Evolutionary conservation across 768 basidiomycete species (phyloP).

Genomic region (Auriscalpium microsporum): DNA sequence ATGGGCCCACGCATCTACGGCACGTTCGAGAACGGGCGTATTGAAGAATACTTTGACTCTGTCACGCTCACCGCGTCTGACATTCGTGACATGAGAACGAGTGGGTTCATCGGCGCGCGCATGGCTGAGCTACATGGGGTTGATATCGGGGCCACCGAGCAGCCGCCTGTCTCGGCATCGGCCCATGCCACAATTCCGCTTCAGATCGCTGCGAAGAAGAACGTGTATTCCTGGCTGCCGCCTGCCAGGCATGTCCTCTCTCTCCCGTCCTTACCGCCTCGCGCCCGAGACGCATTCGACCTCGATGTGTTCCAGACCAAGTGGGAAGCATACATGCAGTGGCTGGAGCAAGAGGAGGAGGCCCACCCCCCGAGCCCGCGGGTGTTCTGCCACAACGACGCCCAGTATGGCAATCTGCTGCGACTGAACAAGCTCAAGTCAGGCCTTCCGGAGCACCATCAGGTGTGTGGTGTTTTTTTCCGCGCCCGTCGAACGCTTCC

Average conservation of each 20-base stretch:
- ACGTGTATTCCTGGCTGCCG: slow-evolving; percentile 63
- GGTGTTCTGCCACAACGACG: slow-evolving; percentile 89
- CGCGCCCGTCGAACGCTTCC: slow-evolving; percentile 4
- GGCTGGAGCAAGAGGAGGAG: slow-evolving; percentile 57
- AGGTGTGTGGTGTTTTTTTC: slow-evolving; percentile 37
- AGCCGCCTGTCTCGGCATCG: slow-evolving; percentile 27
- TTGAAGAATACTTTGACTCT: slow-evolving; percentile 94
- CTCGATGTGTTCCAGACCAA: slow-evolving; percentile 52
- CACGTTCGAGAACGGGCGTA: slow-evolving; percentile 89
- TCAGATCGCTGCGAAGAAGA: slow-evolving; percentile 53
- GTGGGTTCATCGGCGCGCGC: slow-evolving; percentile 82
- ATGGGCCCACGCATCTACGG: slow-evolving; percentile 92
- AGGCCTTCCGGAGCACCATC: slow-evolving; percentile 63
- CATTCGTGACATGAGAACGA: slow-evolving; percentile 66
- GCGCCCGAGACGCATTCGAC: slow-evolving; percentile 47
- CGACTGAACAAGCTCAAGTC: slow-evolving; percentile 50
- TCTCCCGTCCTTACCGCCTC: slow-evolving; percentile 41
- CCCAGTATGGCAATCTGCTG: slow-evolving; percentile 92
- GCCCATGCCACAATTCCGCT: slow-evolving; percentile 39
- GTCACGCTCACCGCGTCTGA: slow-evolving; percentile 70
- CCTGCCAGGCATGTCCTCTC: slow-evolving; percentile 68
- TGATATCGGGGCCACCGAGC: slow-evolving; percentile 63
- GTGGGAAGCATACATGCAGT: slow-evolving; percentile 63
- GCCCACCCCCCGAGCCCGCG: slow-evolving; percentile 50
- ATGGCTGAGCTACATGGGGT: slow-evolving; percentile 97